Evolutionary conservation across 2,329 filamentous ascomycete genomes (phyloP), one percentile per base, ranked within the genome.

Genomic region (Bertia moriformis): DNA sequence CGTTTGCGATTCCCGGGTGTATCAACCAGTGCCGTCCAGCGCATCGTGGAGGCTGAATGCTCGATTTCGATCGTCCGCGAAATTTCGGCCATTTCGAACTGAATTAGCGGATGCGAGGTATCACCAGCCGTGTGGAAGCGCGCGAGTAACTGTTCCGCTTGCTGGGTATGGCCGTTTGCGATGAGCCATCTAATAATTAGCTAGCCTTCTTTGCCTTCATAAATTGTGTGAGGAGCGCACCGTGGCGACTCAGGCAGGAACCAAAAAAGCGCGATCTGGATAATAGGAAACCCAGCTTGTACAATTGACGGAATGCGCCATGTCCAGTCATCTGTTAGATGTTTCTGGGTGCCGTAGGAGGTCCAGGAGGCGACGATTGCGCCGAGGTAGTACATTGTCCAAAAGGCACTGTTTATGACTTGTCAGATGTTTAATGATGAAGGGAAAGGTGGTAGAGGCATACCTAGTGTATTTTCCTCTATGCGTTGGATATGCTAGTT

Each of bases 231-330:
- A 70, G 44, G 22, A 7, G n/a, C 22, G 7, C n/a, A 27, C 12
- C 70, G 61, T 1, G 71, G 73, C 2, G 63, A 69, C 49, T 78
- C 73, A 2, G 72, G 71, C 3, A 72, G 51, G 18, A 57, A 49
- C 35, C 52, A 51, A 52, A 58, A 56, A 41, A 61, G 56, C 20
- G 49, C 38, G 15, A 63, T 43, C 39, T 62, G 60, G 17, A 68
- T 41, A 12, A 65, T 37, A 1, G 69, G 68, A 3, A 69, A 66
- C 5, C 45, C 46, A 19, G 52, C 63, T 46, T 65, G 59, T 49
- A 62, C 57, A 20, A 58, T 52, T 14, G 59, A 59, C 5, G 59
- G 59, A 42, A 61, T 54, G 15, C 59, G 52, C 59, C 59, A 62
- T 14, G 51, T 51, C 41, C 57, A 56, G 13, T 48, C 42, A 43